Base-by-base conservation (phyloP, 179 eudicot species). In the Patellifolia procumbens region DNA sequence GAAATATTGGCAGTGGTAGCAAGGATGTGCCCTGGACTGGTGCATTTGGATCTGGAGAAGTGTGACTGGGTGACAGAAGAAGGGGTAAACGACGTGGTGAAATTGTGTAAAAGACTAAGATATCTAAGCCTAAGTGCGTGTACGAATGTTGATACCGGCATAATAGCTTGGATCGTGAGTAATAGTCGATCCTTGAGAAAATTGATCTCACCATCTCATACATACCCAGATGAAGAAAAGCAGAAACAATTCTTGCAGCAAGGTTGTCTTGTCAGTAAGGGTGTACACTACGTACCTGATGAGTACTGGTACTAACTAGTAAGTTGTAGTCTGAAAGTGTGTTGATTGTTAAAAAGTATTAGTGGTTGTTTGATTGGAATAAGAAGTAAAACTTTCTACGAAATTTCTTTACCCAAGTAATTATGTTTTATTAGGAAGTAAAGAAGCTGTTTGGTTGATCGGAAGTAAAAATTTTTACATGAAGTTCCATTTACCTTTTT, bases 61-160 rank as follows among this genome's bases (percentile, higher is more conserved):
- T 73, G 74, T 29, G 48, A 75, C 22, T 72, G 68, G 24, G 17
- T 73, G 49, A 71, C 76, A 70, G 75, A 81, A 58, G 68, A 74
- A 72, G 83, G 80, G 63, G 75, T 79, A 15, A 79, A 73, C 67
- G 71, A 39, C 8, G 43, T 39, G 43, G 43, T 39, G 43, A 78
- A 56, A 76, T 73, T 67, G 20, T 80, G 83, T 51, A 55, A 19
- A 70, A 76, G 67, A 70, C 76, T 80, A 26, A 53, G 68, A 58
- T 76, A 31, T 58, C 55, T 80, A n/a, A 64, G 2, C 53, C 34
- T 55, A 56, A 63, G 63, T 65, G 73, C 22, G 1, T 76, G 83
- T 35, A 17, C 35, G 11, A 76, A 76, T 55, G 55, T 80, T 20
- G 37, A 63, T 45, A 34, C 19, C 20, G 51, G 63, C 16, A 51